These are phyloP conservation scores for Trichoderma polysporum DNA, from an alignment of 2,329 filamentous ascomycete species.

Conservation along the genomic window DNA sequence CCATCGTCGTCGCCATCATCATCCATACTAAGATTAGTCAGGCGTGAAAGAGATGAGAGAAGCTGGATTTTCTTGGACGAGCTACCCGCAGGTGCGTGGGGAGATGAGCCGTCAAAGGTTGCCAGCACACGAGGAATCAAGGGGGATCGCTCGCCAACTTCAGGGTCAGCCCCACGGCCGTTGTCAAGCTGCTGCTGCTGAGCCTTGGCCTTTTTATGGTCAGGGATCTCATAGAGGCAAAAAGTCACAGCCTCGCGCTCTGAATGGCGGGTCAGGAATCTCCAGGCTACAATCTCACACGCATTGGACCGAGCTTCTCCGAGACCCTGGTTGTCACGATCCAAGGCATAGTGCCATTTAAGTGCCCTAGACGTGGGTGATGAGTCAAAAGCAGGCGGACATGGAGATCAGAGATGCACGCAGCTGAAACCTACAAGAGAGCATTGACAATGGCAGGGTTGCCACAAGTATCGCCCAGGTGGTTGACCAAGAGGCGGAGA, in stretches of 20 bases:
- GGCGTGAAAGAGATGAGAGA: conserved; percentile 54
- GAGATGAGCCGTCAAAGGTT: conserved; percentile 25
- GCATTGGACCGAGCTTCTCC: conserved; percentile 68
- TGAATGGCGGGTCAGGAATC: conserved; percentile 68
- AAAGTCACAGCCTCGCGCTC: conserved; percentile 73
- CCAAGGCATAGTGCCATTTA: conserved; percentile 70
- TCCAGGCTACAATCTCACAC: conserved; percentile 80
- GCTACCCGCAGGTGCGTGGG: conserved; percentile 37
- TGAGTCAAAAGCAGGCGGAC: conserved; percentile 13
- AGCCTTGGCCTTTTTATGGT: conserved; percentile 29
- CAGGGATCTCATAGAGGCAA: conserved; percentile 70
- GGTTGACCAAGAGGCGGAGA: conserved; percentile 59
- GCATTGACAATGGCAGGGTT: conserved; percentile 72
- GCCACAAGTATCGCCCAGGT: conserved; percentile 61
- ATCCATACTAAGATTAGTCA: conserved; percentile 44
- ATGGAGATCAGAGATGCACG: not conserved
- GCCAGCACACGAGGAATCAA: conserved; percentile 42
- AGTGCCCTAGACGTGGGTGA: conserved; percentile 57
- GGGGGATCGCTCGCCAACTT: conserved; percentile 48
- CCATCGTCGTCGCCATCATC: conserved; percentile 46
- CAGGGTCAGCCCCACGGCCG: conserved; percentile 34
- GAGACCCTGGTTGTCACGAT: conserved; percentile 63
- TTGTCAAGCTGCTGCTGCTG: conserved; percentile 18
- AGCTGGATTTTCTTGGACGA: conserved; percentile 48
- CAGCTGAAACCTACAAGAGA: conserved; percentile 58